Conservation (phyloP, 768 basidiomycete genomes). For the Pleurotus salmoneostramineus region DNA sequence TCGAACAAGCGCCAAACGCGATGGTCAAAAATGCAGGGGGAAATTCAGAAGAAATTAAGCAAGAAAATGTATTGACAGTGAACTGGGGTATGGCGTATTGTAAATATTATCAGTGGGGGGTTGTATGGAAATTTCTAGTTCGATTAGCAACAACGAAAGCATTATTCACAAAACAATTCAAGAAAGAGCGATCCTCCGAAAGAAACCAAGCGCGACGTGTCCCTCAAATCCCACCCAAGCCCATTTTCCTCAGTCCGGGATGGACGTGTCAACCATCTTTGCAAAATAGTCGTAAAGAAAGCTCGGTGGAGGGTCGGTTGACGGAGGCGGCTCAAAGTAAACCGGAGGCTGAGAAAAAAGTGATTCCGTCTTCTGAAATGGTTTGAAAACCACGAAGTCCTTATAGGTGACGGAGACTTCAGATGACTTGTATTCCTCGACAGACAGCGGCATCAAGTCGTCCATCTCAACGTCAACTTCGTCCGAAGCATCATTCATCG, state of each 20-base stretch:
- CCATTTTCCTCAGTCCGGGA: not conserved
- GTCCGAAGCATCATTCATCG: not conserved
- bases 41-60: no score
- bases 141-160: not conserved
- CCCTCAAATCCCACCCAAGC: not conserved
- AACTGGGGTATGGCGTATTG: no score
- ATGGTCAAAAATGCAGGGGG: no score
- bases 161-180: no score
- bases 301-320: not conserved
- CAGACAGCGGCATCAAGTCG: not conserved
- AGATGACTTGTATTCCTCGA: not conserved
- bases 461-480: not conserved
- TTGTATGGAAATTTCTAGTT: not conserved
- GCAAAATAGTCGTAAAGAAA: slow-evolving; percentile 1
- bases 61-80: no score
- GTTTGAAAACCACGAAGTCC: not conserved
- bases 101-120: no score
- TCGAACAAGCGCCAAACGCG: no score
- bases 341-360: not conserved
- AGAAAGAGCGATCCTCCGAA: no score
- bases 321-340: not conserved
- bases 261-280: not conserved
- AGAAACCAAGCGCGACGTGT: not conserved
- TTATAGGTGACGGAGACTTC: not conserved
- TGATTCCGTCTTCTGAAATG: not conserved